Conservation (phyloP, 2,329 filamentous ascomycete species). For the Akanthomyces uredinophilus region DNA sequence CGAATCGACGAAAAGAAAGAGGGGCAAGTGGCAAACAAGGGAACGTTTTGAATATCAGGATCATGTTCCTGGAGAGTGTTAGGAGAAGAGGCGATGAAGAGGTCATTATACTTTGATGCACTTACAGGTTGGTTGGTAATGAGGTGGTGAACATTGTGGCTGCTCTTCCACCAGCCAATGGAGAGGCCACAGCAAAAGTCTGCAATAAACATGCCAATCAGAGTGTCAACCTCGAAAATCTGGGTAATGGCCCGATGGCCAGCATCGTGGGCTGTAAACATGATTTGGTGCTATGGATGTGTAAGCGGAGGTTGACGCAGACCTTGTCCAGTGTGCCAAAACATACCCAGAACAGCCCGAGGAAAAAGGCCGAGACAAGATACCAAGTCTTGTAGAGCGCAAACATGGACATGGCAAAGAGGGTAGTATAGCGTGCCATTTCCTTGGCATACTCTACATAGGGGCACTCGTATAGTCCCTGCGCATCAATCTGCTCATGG, state of each 20-base stretch:
- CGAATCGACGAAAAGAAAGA: constrained; percentile 59
- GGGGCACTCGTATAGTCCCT: constrained; percentile 54
- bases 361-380: constrained; percentile 49
- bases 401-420: constrained; percentile 46
- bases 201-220: constrained; percentile 58
- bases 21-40: constrained; percentile 62
- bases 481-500: constrained; percentile 48
- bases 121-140: constrained; percentile 56
- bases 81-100: constrained; percentile 11
- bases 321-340: not conserved
- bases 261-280: constrained; percentile 63
- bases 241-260: constrained; percentile 59
- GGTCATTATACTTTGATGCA: not conserved
- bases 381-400: constrained; percentile 49
- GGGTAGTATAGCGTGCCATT: constrained; percentile 43
- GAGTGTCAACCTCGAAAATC: constrained; percentile 51
- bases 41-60: constrained; percentile 61
- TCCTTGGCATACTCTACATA: constrained; percentile 57
- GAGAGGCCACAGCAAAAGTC: constrained; percentile 62
- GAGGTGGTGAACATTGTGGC: constrained; percentile 64
- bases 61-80: constrained; percentile 42
- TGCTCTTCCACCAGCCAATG: constrained; percentile 66
- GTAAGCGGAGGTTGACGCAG: constrained; percentile 16
- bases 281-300: constrained; percentile 54
- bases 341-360: constrained; percentile 58